Base-by-base conservation (phyloP, 2,329 filamentous ascomycete species). In the Plenodomus tracheiphilus region DNA sequence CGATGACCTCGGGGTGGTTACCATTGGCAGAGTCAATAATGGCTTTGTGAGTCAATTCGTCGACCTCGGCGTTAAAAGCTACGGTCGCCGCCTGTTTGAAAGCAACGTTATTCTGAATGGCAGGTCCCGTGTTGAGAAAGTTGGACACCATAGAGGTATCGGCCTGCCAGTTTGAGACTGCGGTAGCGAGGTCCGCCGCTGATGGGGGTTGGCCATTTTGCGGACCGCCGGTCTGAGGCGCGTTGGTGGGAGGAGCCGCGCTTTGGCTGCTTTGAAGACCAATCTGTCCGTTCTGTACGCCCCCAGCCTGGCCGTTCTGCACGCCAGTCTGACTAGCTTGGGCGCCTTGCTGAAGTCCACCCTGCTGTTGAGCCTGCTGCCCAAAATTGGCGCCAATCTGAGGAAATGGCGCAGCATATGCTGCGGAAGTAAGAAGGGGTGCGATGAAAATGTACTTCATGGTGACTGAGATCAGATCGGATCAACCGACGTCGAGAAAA, bases 31-130 rank as follows among this genome's bases (percentile, higher is more conserved):
- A 54, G 39, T 71, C 69, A 43, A 71, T 68, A 48, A 68, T 65
- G 39, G 66, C 68, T 58, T 74, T 74, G 54, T 72, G 69, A 47
- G 58, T 69, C 39, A 73, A 65, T 53, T 73, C 70, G 39, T 73
- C 70, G 17, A 71, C 68, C 50, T 73, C 70, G 38, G 70, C 70
- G 47, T 71, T 70, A 61, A 60, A 70, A 15, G 70, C 70, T 13
- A 70, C 69, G 8, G 62, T 61, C 25, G 70, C 70, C 38, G 68
- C 68, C 41, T 67, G 63, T 57, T 69, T 71, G 62, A 73, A 73
- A 7, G 58, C 55, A 13, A 58, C 59, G 40, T 69, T 65, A 58
- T 71, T 71, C 53, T 61, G 57, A 46, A 70, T 70, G 55, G 45
- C 59, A 15, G 52, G 47, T 32, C 69, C 70, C 3, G 54, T 66